A percentile compares a stretch with the other conserved stretches of the same genome.
Evolutionary conservation across 495 filamentous ascomycete genomes (phyloP).

Genomic region (Collariella sp.): DNA sequence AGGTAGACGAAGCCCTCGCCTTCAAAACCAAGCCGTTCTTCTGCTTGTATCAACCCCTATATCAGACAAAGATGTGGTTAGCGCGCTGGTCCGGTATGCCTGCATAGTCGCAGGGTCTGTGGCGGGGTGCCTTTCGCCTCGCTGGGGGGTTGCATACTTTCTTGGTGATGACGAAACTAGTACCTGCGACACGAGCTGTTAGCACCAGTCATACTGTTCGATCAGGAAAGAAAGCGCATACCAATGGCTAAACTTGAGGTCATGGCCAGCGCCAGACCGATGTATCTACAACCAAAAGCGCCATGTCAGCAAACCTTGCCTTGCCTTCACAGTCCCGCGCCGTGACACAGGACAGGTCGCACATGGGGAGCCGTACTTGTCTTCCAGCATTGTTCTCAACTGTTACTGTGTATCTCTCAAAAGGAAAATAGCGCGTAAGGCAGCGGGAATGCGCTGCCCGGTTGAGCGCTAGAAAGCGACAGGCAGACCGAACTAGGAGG

Average conservation of each 20-base stretch:
- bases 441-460: slow-evolving; percentile 25
- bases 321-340: slow-evolving; percentile 6
- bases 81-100: slow-evolving; percentile 4
- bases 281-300: slow-evolving; percentile 54
- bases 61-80: slow-evolving; percentile 16
- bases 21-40: slow-evolving; percentile 87
- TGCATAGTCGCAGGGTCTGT: not conserved
- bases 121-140: not conserved
- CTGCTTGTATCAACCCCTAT: slow-evolving; percentile 83
- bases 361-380: slow-evolving; percentile 58
- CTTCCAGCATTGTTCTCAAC: slow-evolving; percentile 62
- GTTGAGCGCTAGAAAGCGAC: slow-evolving; percentile 1
- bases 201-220: slow-evolving; percentile 8
- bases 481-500: not conserved
- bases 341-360: not conserved
- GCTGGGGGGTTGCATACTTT: slow-evolving; percentile 48
- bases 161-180: slow-evolving; percentile 91
- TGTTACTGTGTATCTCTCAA: not conserved
- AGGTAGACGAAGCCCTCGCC: slow-evolving; percentile 94
- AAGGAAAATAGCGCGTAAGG: slow-evolving; percentile 27
- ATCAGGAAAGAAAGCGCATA: slow-evolving; percentile 36
- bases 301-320: slow-evolving; percentile 11
- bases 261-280: slow-evolving; percentile 83
- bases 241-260: slow-evolving; percentile 89
- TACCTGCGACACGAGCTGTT: slow-evolving; percentile 45